These are phyloP conservation scores for Euphrasia confusa DNA, from an alignment of 257 asterid genomes.

Conservation along the genomic window DNA sequence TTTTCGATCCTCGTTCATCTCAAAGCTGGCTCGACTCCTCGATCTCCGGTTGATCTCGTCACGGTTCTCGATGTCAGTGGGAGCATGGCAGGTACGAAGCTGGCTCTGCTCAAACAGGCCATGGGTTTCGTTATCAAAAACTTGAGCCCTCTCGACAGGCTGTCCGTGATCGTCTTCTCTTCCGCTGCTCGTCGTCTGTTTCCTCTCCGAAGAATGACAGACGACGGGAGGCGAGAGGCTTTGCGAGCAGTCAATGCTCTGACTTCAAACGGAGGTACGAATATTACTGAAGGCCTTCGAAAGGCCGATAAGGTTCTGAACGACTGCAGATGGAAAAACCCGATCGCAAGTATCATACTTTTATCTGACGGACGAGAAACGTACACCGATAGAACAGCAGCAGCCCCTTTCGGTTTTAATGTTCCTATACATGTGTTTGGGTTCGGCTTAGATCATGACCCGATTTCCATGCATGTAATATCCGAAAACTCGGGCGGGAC, in stretches of 20 bases:
- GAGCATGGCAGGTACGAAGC: slow-evolving; percentile 96
- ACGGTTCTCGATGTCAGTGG: slow-evolving; percentile 95
- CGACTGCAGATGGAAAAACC: slow-evolving; percentile 65
- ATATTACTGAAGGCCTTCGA: slow-evolving; percentile 66
- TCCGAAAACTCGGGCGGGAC: slow-evolving; percentile 92
- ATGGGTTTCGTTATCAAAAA: slow-evolving; percentile 89
- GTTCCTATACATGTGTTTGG: slow-evolving; percentile 87
- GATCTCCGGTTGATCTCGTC: slow-evolving; percentile 78
- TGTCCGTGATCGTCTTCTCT: slow-evolving; percentile 83
- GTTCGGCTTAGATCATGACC: slow-evolving; percentile 89
- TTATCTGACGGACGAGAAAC: slow-evolving; percentile 96
- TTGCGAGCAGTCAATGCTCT: slow-evolving; percentile 71
- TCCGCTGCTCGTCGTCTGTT: slow-evolving; percentile 81
- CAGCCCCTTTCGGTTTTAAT: slow-evolving; percentile 21
- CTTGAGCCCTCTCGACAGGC: slow-evolving; percentile 77
- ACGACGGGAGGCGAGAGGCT: slow-evolving; percentile 60
- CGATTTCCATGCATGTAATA: slow-evolving; percentile 66
- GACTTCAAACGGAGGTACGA: slow-evolving; percentile 81
- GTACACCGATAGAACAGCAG: slow-evolving; percentile 10
- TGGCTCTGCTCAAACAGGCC: slow-evolving; percentile 80
- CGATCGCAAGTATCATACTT: slow-evolving; percentile 64
- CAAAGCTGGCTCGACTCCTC: slow-evolving; percentile 42
- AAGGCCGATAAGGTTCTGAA: slow-evolving; percentile 78
- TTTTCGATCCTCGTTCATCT: slow-evolving; percentile 67
- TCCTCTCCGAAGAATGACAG: slow-evolving; percentile 75